Evolutionary conservation across 495 filamentous ascomycete species (phyloP).

Genomic region (Sordaria brevicollis): DNA sequence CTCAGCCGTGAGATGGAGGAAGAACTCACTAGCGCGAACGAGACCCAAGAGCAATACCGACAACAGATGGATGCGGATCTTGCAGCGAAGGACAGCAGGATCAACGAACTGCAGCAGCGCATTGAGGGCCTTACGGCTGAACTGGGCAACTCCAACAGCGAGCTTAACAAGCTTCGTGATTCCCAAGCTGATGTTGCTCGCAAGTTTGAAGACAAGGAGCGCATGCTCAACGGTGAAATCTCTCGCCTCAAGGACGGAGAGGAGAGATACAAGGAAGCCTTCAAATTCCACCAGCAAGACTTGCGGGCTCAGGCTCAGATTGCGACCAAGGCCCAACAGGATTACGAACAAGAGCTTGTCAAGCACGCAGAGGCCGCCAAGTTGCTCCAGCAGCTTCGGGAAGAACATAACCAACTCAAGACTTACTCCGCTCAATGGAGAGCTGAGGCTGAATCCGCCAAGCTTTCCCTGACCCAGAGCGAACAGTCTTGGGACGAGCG

Average conservation of each 20-base stretch:
- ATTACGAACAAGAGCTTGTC: slow-evolving; percentile 87
- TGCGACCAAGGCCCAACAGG: slow-evolving; percentile 81
- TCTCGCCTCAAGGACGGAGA: slow-evolving; percentile 76
- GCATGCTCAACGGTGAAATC: slow-evolving; percentile 61
- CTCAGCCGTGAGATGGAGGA: slow-evolving; percentile 87
- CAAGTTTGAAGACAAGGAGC: slow-evolving; percentile 69
- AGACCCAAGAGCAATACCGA: slow-evolving; percentile 74
- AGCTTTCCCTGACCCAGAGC: slow-evolving; percentile 62
- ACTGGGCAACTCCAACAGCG: slow-evolving; percentile 64
- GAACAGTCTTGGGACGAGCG: slow-evolving; percentile 83
- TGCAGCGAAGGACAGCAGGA: slow-evolving; percentile 61
- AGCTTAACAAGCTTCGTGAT: slow-evolving; percentile 67
- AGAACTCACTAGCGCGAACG: slow-evolving; percentile 65
- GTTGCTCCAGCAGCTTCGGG: slow-evolving; percentile 63
- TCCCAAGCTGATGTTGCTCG: slow-evolving; percentile 64
- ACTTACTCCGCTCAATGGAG: slow-evolving; percentile 59
- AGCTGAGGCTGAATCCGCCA: slow-evolving; percentile 72
- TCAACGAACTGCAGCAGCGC: slow-evolving; percentile 69
- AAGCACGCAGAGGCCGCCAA: slow-evolving; percentile 92
- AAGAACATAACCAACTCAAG: slow-evolving; percentile 71
- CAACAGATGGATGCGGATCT: slow-evolving; percentile 70
- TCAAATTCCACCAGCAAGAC: slow-evolving; percentile 79
- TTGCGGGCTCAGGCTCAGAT: slow-evolving; percentile 89
- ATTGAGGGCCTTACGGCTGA: slow-evolving; percentile 74
- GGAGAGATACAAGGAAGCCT: slow-evolving; percentile 63